Evolutionary conservation across 805 yeast species (phyloP), one percentile per base, ranked within the genome.

Genomic region (Danielia reshetovae): DNA sequence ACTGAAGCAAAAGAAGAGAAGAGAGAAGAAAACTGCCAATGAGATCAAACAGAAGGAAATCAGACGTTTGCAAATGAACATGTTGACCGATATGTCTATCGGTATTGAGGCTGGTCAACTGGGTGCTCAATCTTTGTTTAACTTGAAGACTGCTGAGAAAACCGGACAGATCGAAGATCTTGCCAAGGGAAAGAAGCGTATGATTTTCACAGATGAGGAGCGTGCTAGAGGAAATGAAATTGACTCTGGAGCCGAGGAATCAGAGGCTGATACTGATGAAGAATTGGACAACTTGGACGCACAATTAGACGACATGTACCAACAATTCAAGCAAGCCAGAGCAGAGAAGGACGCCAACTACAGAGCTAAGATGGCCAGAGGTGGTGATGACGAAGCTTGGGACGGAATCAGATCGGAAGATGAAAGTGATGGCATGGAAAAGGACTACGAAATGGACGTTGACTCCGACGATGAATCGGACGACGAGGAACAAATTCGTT

Each of bases 51-150:
- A 87, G 57, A 85, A 84, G 59, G 97, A 90, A 55, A 76, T 90
- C 30, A 70, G 74, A 31, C 77, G 97, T 66, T 81, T 87, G 85
- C 97, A 93, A 65, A 81, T 93, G 90, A 86, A 85, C 59, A 89
- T 93, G 96, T 68, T 85, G 39, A 85, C 96, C 5, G 96, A 95
- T 53, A 77, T 74, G 66, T 95, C 88, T 53, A 79, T 93, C 43
- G 97, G 97, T 74, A 70, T 86, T 35, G 98, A 93, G 56, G 96
- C 96, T 12, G 90, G 86, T 12, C 74, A 75, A 34, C 69, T 77
- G 40, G 96, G 93, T 24, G 71, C 82, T 36, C 89, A 84, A 39
- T 74, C 89, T 1, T 66, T 87, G 39, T 93, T 93, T 67, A 86
- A 81, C 53, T 70, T 93, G 56, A 82, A 79, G 52, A 63, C 75